Evolutionary conservation across 1,284 basidiomycete genomes (phyloP), one percentile per base, ranked within the genome.

Genomic region (Sporisorium sorghi): DNA sequence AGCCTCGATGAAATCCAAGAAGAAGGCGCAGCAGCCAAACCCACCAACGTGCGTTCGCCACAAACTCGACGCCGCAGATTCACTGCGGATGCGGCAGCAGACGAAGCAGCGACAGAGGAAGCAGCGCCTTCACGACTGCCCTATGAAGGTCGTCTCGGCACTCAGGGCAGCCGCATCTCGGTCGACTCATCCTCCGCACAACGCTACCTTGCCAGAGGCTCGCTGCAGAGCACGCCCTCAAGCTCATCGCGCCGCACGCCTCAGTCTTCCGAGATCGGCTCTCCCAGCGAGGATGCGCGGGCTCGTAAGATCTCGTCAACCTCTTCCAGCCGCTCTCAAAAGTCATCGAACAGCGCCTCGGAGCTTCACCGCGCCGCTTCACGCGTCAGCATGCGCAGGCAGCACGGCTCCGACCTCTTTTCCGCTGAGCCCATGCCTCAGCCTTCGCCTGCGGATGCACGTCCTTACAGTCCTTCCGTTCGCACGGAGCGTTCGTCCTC

Each of bases 291-390:
- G 32, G 64, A 67, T 21, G 60, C 61, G 2, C 58, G 77, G 37
- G 53, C 58, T 17, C 59, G 77, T 11, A 78, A 76, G 60, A 69
- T 77, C 26, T 77, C 77, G 26, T 73, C 77, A 17, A 72, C 77
- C 2, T 73, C 74, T 12, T 77, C 74, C 2, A 63, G 56, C 33
- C 49, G 64, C 19, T 79, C 77, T 21, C 75, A 77, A n/a, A 67
- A 71, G 52, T 79, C 75, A 15, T 75, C 75, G 17, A 73, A 57
- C 53, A 70, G 75, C 28, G 71, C 75, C n/a, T 79, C 77, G 1
- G 77, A 79, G 14, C 60, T 77, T 21, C 77, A 76, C 47, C 71
- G 75, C 40, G 52, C 70, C 28, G 77, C 72, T 12, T 79, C 77
- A 37, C 59, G 77, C 37, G 74, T 63, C 58, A 73, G 75, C 54